phyloP scores from a whole-genome alignment of 441 rosid genomes.

The Populus trichocarpa region DNA sequence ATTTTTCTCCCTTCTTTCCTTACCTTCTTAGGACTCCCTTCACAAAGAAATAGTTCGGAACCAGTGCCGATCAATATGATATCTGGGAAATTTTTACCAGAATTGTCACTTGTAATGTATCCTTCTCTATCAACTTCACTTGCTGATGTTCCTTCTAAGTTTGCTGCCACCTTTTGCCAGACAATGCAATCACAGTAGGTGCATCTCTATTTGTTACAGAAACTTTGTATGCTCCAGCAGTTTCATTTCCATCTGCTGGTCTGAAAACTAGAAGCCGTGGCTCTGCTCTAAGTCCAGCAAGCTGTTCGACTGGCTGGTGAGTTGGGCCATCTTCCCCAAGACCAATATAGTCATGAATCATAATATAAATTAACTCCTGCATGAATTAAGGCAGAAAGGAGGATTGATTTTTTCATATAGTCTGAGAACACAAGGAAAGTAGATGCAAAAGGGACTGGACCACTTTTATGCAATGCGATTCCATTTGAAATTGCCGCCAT shows the following conservation, averaged over 20 bases:
- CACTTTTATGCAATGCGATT: conserved; percentile 28
- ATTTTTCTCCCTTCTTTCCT: conserved; percentile 27
- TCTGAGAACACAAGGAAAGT: conserved; percentile 32
- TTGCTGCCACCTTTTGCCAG: conserved; percentile 28
- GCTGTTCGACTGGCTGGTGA: conserved; percentile 36
- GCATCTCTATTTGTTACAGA: conserved; percentile 16
- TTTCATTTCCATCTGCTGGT: conserved; percentile 33
- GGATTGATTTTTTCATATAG: conserved; percentile 31
- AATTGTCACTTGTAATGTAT: conserved; percentile 29
- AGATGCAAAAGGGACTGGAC: conserved; percentile 31
- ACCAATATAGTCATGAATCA: conserved; percentile 31
- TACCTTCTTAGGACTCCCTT: conserved; percentile 15
- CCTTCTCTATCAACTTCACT: conserved; percentile 27
- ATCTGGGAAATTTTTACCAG: conserved; percentile 14
- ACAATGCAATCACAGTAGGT: conserved; percentile 28
- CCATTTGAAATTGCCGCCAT: conserved; percentile 39
- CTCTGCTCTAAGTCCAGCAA: conserved; percentile 29
- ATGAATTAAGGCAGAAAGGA: conserved; percentile 31
- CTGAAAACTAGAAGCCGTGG: conserved; percentile 27
- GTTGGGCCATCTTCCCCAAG: conserved; percentile 36
- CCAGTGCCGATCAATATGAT: conserved; percentile 35
- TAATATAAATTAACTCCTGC: conserved; percentile 13
- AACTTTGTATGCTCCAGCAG: conserved; percentile 30
- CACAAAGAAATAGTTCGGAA: conserved; percentile 17
- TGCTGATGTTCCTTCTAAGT: conserved; percentile 22